Conservation (phyloP, 768 basidiomycete species). For the Lactarius pseudohatsudake region DNA sequence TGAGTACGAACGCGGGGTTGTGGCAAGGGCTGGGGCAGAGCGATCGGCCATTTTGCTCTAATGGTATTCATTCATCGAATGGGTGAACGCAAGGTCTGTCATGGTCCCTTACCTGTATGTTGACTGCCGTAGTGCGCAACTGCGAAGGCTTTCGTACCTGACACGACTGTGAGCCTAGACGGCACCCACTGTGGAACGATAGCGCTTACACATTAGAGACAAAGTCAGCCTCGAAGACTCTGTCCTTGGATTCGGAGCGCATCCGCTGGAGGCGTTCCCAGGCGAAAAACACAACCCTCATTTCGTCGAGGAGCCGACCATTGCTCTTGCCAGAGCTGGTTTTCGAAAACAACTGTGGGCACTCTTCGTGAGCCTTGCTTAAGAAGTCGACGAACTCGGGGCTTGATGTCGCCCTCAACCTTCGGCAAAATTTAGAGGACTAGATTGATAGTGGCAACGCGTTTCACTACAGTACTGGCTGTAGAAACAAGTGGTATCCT, state of each 20-base stretch:
- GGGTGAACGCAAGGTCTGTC: constrained; percentile 14
- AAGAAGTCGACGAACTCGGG: constrained; percentile 39
- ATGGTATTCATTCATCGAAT: neutral
- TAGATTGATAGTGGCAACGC: constrained; percentile 16
- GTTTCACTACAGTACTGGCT: neutral
- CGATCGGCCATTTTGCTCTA: constrained; percentile 50
- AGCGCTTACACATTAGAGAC: constrained; percentile 52
- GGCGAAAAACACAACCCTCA: constrained; percentile 44
- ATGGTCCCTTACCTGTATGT: constrained; percentile 41
- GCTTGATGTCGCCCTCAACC: constrained; percentile 32
- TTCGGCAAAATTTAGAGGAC: constrained; percentile 34
- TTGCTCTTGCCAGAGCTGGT: constrained; percentile 28
- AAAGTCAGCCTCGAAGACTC: constrained; percentile 55
- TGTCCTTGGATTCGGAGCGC: constrained; percentile 43
- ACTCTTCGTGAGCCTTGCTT: constrained; percentile 35
- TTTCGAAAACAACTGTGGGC: constrained; percentile 44
- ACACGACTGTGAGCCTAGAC: constrained; percentile 2
- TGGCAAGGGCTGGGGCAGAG: constrained; percentile 47
- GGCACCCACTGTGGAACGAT: neutral
- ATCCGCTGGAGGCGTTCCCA: constrained; percentile 48
- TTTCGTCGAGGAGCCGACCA: constrained; percentile 38
- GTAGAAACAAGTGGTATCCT: neutral
- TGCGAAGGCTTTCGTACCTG: constrained; percentile 52
- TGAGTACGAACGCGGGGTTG: constrained; percentile 34
- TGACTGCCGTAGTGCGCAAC: constrained; percentile 44